Conservation (phyloP, 2,329 filamentous ascomycete genomes). For the Emmonsia crescens region DNA sequence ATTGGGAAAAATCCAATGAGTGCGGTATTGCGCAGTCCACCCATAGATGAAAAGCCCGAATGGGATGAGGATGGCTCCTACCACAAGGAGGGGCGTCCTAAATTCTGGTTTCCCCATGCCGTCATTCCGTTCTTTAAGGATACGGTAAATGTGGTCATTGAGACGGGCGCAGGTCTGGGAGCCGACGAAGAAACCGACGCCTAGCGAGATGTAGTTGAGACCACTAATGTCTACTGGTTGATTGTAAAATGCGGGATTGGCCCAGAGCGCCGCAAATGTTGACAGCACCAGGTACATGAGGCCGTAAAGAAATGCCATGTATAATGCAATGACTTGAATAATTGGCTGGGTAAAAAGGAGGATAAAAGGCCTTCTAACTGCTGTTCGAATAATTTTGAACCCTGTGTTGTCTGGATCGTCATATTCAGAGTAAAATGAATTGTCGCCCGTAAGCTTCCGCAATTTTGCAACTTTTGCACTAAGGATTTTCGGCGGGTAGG, state of each 20-base stretch:
- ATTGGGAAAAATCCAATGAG: constrained; percentile 48
- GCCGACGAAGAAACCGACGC: constrained; percentile 50
- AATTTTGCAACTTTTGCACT: constrained; percentile 44
- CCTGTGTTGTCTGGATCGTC: constrained; percentile 24
- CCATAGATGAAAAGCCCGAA: constrained; percentile 49
- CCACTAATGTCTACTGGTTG: constrained; percentile 48
- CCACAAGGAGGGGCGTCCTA: constrained; percentile 45
- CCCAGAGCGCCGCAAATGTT: constrained; percentile 52
- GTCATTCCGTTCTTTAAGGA: not conserved
- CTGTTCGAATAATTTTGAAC: constrained; percentile 21
- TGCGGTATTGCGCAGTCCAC: constrained; percentile 43
- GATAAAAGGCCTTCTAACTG: constrained; percentile 45
- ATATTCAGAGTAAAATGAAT: constrained; percentile 10
- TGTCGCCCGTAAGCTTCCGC: constrained; percentile 22
- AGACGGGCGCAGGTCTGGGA: constrained; percentile 35
- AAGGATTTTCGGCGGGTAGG: constrained; percentile 55
- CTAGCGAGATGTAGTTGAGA: constrained; percentile 54
- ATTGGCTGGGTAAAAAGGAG: constrained; percentile 49
- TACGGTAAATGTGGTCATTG: constrained; percentile 2
- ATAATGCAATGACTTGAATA: constrained; percentile 44
- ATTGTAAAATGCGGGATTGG: constrained; percentile 35
- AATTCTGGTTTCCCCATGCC: constrained; percentile 16
- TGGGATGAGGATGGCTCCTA: constrained; percentile 45
- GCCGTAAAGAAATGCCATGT: constrained; percentile 51
- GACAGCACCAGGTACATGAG: constrained; percentile 51